A percentile compares a stretch with the other conserved stretches of the same genome.
These are phyloP conservation scores for Aspergillus carbonarius DNA, from an alignment of 2,329 filamentous ascomycete genomes.

Conservation along the genomic window DNA sequence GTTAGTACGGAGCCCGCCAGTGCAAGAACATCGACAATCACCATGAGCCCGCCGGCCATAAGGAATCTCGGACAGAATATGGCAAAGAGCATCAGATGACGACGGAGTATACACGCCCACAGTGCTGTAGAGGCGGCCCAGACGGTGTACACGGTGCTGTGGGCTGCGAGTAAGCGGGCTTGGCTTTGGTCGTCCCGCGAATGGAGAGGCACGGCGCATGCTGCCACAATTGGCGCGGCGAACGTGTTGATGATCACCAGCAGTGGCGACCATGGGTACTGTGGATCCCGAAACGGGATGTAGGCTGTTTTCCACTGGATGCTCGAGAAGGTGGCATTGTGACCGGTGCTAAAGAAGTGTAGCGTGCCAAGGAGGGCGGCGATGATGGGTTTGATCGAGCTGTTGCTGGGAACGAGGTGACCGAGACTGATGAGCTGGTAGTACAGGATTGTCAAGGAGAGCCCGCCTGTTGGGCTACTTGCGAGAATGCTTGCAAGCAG, in stretches of 20 bases:
- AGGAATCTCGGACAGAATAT: constrained; percentile 91
- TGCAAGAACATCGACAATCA: constrained; percentile 1
- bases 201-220: constrained; percentile 76
- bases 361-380: constrained; percentile 87
- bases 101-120: constrained; percentile 80
- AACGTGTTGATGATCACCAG: constrained; percentile 82
- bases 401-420: constrained; percentile 54
- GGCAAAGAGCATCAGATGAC: constrained; percentile 94
- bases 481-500: not conserved
- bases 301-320: constrained; percentile 97
- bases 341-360: constrained; percentile 95
- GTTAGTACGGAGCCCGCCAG: not conserved
- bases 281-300: constrained; percentile 75
- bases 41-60: constrained; percentile 49
- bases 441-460: constrained; percentile 62
- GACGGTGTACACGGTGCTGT: constrained; percentile 74
- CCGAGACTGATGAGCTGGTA: constrained; percentile 66
- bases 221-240: constrained; percentile 80
- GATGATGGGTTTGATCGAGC: constrained; percentile 74
- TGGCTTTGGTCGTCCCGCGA: not conserved
- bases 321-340: constrained; percentile 79
- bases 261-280: constrained; percentile 84
- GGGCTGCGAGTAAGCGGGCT: constrained; percentile 62
- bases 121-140: constrained; percentile 67
- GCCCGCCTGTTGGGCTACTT: constrained; percentile 1